A percentile compares a stretch with the other conserved stretches of the same genome.
These are phyloP conservation scores for Apiospora saccharicola DNA, from an alignment of 2,329 filamentous ascomycete species.

Conservation along the genomic window DNA sequence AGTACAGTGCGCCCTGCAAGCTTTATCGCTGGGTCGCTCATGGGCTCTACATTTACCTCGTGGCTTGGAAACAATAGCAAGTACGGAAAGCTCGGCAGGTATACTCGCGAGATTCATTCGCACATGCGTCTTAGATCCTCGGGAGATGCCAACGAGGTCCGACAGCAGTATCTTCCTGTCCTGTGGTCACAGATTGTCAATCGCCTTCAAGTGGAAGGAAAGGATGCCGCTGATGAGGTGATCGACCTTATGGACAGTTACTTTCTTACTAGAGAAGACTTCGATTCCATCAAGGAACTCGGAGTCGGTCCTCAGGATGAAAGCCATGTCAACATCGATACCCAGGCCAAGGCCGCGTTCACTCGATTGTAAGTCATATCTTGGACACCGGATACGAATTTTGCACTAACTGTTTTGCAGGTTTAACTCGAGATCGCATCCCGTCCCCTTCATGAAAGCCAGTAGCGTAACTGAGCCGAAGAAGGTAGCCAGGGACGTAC, in stretches of 20 bases:
- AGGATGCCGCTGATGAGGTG: slow-evolving; percentile 80
- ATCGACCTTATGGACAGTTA: slow-evolving; percentile 98
- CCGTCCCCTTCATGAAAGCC: slow-evolving; percentile 95
- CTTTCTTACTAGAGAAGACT: slow-evolving; percentile 92
- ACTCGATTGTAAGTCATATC: slow-evolving; percentile 76
- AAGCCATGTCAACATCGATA: slow-evolving; percentile 77
- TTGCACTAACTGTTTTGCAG: slow-evolving; percentile 49
- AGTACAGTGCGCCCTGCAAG: slow-evolving; percentile 93
- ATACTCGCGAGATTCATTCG: slow-evolving; percentile 91
- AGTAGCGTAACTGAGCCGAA: slow-evolving; percentile 77
- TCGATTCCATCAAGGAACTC: slow-evolving; percentile 90
- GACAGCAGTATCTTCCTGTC: slow-evolving; percentile 91
- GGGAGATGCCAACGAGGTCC: slow-evolving; percentile 90
- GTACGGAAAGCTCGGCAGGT: slow-evolving; percentile 76
- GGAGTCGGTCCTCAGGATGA: slow-evolving; percentile 86
- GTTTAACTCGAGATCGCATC: slow-evolving; percentile 87
- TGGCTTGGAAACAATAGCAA: slow-evolving; percentile 98
- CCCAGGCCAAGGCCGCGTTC: slow-evolving; percentile 87
- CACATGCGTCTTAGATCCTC: slow-evolving; percentile 94
- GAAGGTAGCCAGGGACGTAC: slow-evolving; percentile 75
- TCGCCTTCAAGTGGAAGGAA: slow-evolving; percentile 78
- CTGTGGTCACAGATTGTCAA: slow-evolving; percentile 85
- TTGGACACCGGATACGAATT: slow-evolving; percentile 20
- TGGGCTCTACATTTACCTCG: slow-evolving; percentile 78
- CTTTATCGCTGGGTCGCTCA: slow-evolving; percentile 81